Evolutionary conservation across 73 alveolate genomes (phyloP).

Genomic region (Tetrahymena elliotti): DNA sequence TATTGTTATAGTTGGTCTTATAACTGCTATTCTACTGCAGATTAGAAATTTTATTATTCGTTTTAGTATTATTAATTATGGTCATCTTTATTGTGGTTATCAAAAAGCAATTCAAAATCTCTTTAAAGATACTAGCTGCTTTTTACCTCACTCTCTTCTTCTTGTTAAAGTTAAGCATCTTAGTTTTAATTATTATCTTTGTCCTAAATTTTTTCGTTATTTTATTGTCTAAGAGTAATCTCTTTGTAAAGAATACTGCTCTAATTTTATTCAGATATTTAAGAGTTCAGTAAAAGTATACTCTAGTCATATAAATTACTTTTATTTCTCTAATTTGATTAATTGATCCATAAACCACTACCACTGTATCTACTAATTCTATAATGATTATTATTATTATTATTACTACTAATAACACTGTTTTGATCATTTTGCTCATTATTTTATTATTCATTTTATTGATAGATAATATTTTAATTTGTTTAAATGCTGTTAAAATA

Average conservation of each 20-base stretch:
- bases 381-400: no score
- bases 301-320: neutral
- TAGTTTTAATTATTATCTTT: neutral
- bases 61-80: neutral
- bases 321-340: neutral
- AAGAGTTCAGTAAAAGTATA: neutral
- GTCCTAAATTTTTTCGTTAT: neutral
- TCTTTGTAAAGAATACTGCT: neutral
- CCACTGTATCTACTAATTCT: neutral
- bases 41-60: neutral
- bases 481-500: neutral
- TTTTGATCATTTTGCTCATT: neutral
- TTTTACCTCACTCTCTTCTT: neutral
- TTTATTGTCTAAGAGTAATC: neutral
- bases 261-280: neutral
- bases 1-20: no score
- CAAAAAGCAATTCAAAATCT: neutral
- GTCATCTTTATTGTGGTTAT: neutral
- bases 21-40: neutral
- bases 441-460: neutral
- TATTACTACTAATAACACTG: neutral
- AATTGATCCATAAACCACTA: neutral
- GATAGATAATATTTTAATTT: neutral
- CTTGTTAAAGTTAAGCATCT: neutral
- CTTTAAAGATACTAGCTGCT: neutral